Evolutionary conservation across 2,329 filamentous ascomycete genomes (phyloP).

Genomic region (Aspergillus sp.): DNA sequence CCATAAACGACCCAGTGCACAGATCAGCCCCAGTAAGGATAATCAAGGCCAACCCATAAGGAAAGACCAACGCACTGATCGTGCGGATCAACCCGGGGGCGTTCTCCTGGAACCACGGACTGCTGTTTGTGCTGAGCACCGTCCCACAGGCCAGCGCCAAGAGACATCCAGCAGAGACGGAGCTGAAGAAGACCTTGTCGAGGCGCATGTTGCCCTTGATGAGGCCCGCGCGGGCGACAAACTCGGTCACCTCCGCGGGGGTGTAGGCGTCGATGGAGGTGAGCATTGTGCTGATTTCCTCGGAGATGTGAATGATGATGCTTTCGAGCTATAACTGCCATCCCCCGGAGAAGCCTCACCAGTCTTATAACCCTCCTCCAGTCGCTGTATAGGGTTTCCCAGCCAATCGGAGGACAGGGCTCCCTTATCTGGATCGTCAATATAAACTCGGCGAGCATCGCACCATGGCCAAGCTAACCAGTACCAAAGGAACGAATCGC

Average conservation of each 20-base stretch:
- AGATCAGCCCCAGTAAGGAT: constrained; percentile 56
- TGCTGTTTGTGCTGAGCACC: constrained; percentile 50
- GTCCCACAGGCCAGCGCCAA: constrained; percentile 58
- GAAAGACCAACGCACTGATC: constrained; percentile 53
- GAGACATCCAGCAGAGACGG: constrained; percentile 57
- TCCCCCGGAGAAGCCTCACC: neutral
- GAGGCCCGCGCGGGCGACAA: constrained; percentile 55
- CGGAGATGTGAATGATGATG: neutral
- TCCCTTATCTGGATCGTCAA: constrained; percentile 14
- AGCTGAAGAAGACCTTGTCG: constrained; percentile 58
- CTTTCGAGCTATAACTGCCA: neutral
- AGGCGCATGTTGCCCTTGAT: constrained; percentile 58
- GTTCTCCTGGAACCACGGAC: constrained; percentile 56
- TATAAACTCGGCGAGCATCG: neutral
- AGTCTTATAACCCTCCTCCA: neutral
- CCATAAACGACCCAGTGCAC: constrained; percentile 54
- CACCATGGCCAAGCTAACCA: neutral
- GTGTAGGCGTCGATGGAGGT: constrained; percentile 48
- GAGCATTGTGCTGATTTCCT: constrained; percentile 11
- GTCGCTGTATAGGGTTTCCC: neutral
- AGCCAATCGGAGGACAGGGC: constrained; percentile 1
- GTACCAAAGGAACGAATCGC: neutral
- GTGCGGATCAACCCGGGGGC: constrained; percentile 54
- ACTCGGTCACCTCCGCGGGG: constrained; percentile 55
- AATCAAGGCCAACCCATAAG: constrained; percentile 56